Evolutionary conservation across 1,139 yeast species (phyloP).

Genomic region (Suhomyces wounanorum): DNA sequence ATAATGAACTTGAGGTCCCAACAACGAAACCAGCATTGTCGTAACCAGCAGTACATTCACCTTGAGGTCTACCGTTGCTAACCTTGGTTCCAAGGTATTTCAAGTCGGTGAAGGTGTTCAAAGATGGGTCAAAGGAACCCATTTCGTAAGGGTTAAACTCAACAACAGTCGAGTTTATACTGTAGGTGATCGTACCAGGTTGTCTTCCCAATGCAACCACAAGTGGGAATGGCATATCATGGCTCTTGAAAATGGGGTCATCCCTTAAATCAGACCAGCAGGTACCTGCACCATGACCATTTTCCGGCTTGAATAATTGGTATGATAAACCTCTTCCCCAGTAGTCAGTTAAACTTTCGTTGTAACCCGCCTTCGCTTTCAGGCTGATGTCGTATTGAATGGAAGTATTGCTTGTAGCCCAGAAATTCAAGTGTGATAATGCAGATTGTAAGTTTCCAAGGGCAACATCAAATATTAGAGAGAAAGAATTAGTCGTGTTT

Average conservation of each 20-base stretch:
- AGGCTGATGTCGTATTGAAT: constrained; percentile 30
- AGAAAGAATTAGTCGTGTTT: constrained; percentile 25
- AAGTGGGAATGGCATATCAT: constrained; percentile 46
- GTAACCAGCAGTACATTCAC: constrained; percentile 60
- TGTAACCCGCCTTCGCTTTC: constrained; percentile 50
- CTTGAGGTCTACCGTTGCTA: constrained; percentile 30
- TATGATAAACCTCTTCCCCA: constrained; percentile 49
- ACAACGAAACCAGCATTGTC: constrained; percentile 77
- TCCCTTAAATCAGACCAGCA: constrained; percentile 39
- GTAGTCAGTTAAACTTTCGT: constrained; percentile 61
- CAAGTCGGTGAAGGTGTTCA: constrained; percentile 40
- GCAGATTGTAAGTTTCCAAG: constrained; percentile 27
- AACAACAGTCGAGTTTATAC: constrained; percentile 39
- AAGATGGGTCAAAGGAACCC: constrained; percentile 45
- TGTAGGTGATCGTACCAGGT: constrained; percentile 36
- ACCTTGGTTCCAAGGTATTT: constrained; percentile 40
- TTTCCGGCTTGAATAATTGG: constrained; percentile 35
- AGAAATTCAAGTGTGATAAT: constrained; percentile 33
- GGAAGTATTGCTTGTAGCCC: constrained; percentile 26
- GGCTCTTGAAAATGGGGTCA: constrained; percentile 28
- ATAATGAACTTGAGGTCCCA: constrained; percentile 79
- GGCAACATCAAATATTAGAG: constrained; percentile 27
- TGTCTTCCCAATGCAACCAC: constrained; percentile 39
- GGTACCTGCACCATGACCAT: constrained; percentile 25
- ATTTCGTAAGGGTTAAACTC: constrained; percentile 47